Conservation (phyloP, 2,329 filamentous ascomycete species). For the Aspergillaceae sp. region DNA sequence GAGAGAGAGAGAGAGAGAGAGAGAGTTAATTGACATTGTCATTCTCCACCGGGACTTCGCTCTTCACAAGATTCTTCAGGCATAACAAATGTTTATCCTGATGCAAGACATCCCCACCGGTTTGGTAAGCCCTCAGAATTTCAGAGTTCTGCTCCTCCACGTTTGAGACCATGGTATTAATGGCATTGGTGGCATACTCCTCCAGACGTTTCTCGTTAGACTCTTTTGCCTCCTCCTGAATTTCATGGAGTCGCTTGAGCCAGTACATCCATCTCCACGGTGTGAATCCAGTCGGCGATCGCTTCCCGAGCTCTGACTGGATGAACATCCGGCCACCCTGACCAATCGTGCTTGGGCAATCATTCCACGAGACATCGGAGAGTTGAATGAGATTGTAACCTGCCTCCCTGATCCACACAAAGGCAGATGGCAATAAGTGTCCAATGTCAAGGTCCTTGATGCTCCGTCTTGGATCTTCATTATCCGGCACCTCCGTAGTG, state of each 20-base stretch:
- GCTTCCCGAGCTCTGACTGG: slow-evolving; percentile 16
- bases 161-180: slow-evolving; percentile 11
- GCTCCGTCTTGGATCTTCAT: slow-evolving; percentile 7
- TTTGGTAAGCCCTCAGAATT: slow-evolving; percentile 2
- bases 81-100: slow-evolving; percentile 8
- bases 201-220: slow-evolving; percentile 11
- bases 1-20: no score
- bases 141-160: slow-evolving; percentile 10
- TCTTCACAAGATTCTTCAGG: slow-evolving; percentile 3
- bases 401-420: slow-evolving; percentile 12
- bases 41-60: no score
- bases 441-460: slow-evolving; percentile 6
- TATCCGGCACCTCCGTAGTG: slow-evolving; percentile 8
- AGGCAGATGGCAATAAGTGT: slow-evolving; percentile 11
- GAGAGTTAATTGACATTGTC: no score
- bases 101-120: slow-evolving; percentile 4
- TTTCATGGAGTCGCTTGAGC: slow-evolving; percentile 18
- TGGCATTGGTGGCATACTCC: slow-evolving; percentile 12
- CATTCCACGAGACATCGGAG: slow-evolving; percentile 14
- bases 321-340: slow-evolving; percentile 11
- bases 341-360: slow-evolving; percentile 11
- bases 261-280: slow-evolving; percentile 21
- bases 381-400: slow-evolving; percentile 12
- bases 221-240: slow-evolving; percentile 11
- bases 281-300: slow-evolving; percentile 13